phyloP scores from a whole-genome alignment of 768 basidiomycete species.

The Lactarius evosmus region DNA sequence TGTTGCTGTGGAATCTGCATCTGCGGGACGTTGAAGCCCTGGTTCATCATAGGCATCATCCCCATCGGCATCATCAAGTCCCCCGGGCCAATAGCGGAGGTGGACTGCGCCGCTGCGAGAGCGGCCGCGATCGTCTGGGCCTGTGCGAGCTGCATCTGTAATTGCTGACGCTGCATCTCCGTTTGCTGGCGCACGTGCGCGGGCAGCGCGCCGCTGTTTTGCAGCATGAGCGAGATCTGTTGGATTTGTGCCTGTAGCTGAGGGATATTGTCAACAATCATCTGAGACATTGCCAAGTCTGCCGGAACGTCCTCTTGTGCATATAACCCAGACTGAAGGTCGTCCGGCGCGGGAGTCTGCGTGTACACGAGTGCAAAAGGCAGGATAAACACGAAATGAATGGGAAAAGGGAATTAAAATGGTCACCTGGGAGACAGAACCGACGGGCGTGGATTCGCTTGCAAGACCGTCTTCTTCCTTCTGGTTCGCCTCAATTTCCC shows the following conservation, averaged over 20 bases:
- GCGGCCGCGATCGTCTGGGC: conserved; percentile 70
- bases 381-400: background rate
- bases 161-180: conserved; percentile 78
- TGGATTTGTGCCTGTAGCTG: conserved; percentile 81
- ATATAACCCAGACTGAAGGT: conserved; percentile 56
- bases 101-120: conserved; percentile 40
- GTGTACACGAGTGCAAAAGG: background rate
- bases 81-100: conserved; percentile 36
- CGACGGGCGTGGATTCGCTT: conserved; percentile 18
- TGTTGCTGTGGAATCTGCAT: conserved; percentile 34
- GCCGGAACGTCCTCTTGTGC: conserved; percentile 65
- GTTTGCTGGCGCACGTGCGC: conserved; percentile 71
- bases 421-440: conserved; percentile 16
- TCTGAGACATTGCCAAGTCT: conserved; percentile 65
- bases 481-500: conserved; percentile 72
- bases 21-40: conserved; percentile 22
- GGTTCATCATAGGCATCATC: conserved; percentile 25
- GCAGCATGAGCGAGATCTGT: conserved; percentile 77
- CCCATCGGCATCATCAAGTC: conserved; percentile 40
- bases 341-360: conserved; percentile 23
- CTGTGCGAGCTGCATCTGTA: conserved; percentile 75
- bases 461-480: conserved; percentile 45
- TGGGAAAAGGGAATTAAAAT: background rate
- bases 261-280: conserved; percentile 71
- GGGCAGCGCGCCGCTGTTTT: conserved; percentile 69